Percentiles rank a stretch among this genome's conserved stretches.
Evolutionary conservation across 2,329 filamentous ascomycete species (phyloP).

Genomic region (Fusarium kyushuense): DNA sequence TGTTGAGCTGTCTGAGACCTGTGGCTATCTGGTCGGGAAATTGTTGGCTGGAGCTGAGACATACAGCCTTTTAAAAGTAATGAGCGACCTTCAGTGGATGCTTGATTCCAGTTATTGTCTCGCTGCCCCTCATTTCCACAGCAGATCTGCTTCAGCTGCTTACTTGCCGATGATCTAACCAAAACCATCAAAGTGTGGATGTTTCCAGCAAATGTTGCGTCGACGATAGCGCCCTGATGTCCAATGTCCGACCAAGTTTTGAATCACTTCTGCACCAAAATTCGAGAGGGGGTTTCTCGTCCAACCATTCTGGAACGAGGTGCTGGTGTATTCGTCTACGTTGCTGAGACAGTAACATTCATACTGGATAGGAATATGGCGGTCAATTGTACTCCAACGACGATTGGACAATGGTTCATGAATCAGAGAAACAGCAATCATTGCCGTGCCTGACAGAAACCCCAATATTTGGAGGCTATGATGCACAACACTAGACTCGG

Average conservation of each 20-base stretch:
- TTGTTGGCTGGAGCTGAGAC: neutral
- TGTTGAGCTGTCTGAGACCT: neutral
- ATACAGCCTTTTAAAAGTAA: neutral
- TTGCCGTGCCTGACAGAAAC: neutral
- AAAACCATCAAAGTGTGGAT: no score
- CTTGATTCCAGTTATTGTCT: neutral
- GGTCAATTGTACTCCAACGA: neutral
- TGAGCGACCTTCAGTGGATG: neutral
- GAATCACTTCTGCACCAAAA: neutral
- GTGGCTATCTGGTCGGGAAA: neutral
- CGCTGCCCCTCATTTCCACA: neutral
- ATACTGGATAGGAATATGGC: neutral
- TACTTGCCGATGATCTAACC: neutral
- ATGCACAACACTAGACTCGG: neutral
- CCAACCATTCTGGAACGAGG: neutral
- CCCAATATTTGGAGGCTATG: neutral
- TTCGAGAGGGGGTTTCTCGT: neutral
- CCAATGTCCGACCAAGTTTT: neutral
- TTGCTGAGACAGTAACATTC: neutral
- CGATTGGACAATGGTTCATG: neutral
- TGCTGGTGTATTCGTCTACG: neutral
- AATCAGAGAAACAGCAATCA: neutral
- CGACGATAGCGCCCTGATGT: accelerated
- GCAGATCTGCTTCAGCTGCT: neutral
- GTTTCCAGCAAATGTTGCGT: neutral